Evolutionary conservation across 2,329 filamentous ascomycete genomes (phyloP).

Genomic region (Sporothrix sp.): DNA sequence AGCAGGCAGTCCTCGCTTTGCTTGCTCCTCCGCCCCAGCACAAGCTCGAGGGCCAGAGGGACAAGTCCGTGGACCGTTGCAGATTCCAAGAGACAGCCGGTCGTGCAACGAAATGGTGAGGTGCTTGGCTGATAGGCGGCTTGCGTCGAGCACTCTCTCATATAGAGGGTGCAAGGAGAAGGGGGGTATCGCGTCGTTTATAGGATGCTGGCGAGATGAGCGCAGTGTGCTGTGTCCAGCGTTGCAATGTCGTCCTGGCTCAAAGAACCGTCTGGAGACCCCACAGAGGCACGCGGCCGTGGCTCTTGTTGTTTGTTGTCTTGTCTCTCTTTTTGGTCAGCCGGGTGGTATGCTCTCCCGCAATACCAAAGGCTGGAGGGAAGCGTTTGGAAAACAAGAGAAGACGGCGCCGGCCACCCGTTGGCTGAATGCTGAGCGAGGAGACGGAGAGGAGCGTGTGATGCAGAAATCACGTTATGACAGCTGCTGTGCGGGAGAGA

Average conservation of each 20-base stretch:
- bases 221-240: too few species aligned
- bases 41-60: neutral
- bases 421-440: neutral
- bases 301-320: neutral
- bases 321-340: neutral
- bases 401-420: neutral
- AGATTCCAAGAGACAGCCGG: too few species aligned
- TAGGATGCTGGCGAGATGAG: neutral
- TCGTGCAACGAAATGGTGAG: too few species aligned
- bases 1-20: neutral
- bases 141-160: neutral
- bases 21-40: neutral
- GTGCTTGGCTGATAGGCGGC: too few species aligned
- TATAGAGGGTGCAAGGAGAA: neutral
- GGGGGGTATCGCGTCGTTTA: neutral
- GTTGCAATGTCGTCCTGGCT: too few species aligned
- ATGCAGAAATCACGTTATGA: constrained; percentile 1
- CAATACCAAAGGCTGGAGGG: neutral
- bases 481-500: neutral
- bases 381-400: neutral
- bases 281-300: neutral
- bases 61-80: neutral
- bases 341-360: neutral
- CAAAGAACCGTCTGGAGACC: neutral
- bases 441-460: neutral